A percentile compares a stretch with the other conserved stretches of the same genome.
Conservation (phyloP, 371 early-diverging fungal genomes). For the Rhizopus microsporus region DNA sequence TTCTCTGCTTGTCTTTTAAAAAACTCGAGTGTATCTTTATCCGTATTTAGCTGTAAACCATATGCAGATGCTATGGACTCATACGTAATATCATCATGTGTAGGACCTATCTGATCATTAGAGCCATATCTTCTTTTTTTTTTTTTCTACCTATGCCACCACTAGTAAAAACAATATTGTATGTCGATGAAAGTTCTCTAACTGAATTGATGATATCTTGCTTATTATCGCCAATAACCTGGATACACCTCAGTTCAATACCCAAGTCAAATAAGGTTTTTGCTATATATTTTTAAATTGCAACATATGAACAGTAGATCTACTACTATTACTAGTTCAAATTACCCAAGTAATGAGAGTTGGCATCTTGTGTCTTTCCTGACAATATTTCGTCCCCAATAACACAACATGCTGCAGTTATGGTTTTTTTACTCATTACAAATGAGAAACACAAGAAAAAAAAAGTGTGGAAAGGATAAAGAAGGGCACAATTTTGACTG, state of each 20-base stretch:
- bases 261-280: conserved; percentile 57
- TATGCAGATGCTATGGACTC: conserved; percentile 67
- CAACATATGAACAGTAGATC: background rate
- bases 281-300: conserved; percentile 30
- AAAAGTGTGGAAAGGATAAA: too few species aligned
- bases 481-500: too few species aligned
- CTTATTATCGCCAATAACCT: conserved; percentile 56
- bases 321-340: background rate
- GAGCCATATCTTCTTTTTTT: background rate
- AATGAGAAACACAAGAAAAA: too few species aligned
- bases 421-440: conserved; percentile 2
- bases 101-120: conserved; percentile 42
- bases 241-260: conserved; percentile 56
- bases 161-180: conserved; percentile 65
- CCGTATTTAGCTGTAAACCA: conserved; percentile 42
- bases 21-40: conserved; percentile 50
- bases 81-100: conserved; percentile 75
- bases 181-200: conserved; percentile 37
- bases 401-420: conserved; percentile 41
- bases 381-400: conserved; percentile 73
- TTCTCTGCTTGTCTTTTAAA: conserved; percentile 39
- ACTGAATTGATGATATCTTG: conserved; percentile 51
- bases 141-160: conserved; percentile 60
- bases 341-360: conserved; percentile 58
- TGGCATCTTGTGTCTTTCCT: conserved; percentile 72